Evolutionary conservation across 192 early-diverging fungal species (phyloP).

Genomic region (Martensiomyces pterosporus): DNA sequence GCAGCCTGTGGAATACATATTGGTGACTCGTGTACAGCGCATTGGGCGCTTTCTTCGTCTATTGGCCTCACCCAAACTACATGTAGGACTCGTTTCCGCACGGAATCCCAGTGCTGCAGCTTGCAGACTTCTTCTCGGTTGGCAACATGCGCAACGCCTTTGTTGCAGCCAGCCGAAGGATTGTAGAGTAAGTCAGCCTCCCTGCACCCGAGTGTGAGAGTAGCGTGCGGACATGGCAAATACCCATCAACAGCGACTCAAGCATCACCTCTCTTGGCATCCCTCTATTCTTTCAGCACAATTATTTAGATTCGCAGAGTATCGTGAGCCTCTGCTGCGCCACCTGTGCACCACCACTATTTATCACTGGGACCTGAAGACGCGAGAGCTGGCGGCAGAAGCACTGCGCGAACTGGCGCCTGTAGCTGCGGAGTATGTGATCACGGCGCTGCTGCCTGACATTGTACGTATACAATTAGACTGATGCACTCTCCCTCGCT

Average conservation of each 20-base stretch:
- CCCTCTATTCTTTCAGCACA: too few relatives aligned
- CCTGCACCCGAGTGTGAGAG: too few relatives aligned
- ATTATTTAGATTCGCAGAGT: slow-evolving; percentile 66
- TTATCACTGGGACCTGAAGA: slow-evolving; percentile 83
- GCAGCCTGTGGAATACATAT: too few relatives aligned
- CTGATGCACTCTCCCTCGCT: too few relatives aligned
- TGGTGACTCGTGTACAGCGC: too few relatives aligned
- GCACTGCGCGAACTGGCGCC: slow-evolving; percentile 63
- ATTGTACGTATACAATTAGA: slow-evolving; percentile 55
- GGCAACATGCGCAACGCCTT: slow-evolving; percentile 78
- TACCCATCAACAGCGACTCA: too few relatives aligned
- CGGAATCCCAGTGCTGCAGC: slow-evolving; percentile 87
- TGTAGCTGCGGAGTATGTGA: slow-evolving; percentile 56
- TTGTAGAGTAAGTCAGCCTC: slow-evolving; percentile 63
- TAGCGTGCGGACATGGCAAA: too few relatives aligned
- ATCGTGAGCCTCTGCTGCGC: slow-evolving; percentile 64
- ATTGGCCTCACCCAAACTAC: slow-evolving; percentile 1
- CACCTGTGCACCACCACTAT: slow-evolving; percentile 66
- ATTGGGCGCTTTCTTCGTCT: too few relatives aligned
- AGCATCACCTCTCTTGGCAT: too few relatives aligned
- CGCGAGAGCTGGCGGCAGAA: slow-evolving; percentile 74
- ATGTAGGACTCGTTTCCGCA: slow-evolving; percentile 79
- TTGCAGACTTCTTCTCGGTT: slow-evolving; percentile 89
- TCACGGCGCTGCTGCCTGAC: slow-evolving; percentile 51
- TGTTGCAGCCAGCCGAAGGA: slow-evolving; percentile 61